Percentiles rank a stretch among this genome's conserved stretches.
Conservation (phyloP, 192 early-diverging fungal species). For the Pilaira anomala region DNA sequence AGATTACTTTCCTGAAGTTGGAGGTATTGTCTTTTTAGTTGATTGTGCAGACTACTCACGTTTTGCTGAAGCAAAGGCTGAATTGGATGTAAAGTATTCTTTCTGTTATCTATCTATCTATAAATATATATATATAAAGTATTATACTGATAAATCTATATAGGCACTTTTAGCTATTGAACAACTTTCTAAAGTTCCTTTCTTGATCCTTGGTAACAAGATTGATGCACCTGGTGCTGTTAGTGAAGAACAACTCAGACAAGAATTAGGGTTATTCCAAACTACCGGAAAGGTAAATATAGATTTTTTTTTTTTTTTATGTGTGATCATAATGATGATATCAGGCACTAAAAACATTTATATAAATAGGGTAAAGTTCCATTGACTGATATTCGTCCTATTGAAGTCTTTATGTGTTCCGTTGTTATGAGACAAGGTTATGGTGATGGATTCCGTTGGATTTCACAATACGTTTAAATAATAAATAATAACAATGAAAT, state of each 20-base stretch:
- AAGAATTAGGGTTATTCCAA: slow-evolving; percentile 88
- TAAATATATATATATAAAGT: no score
- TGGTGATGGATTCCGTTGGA: slow-evolving; percentile 93
- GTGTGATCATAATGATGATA: not conserved
- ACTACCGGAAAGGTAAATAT: slow-evolving; percentile 85
- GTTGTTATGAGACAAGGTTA: slow-evolving; percentile 98
- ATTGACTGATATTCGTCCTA: slow-evolving; percentile 90
- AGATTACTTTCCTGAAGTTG: slow-evolving; percentile 98
- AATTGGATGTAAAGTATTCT: slow-evolving; percentile 86
- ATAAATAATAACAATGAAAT: not conserved
- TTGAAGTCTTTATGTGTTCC: slow-evolving; percentile 99
- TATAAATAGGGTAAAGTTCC: slow-evolving; percentile 76
- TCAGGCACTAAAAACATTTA: no score
- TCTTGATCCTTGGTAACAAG: slow-evolving; percentile 98
- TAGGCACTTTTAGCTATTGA: slow-evolving; percentile 91
- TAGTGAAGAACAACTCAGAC: slow-evolving; percentile 88
- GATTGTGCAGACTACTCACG: slow-evolving; percentile 85
- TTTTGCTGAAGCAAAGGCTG: slow-evolving; percentile 88
- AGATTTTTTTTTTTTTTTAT: not conserved
- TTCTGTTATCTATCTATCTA: no score
- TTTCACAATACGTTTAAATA: slow-evolving; percentile 80
- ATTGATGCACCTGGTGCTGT: slow-evolving; percentile 93
- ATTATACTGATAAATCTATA: not conserved
- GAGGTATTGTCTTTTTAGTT: slow-evolving; percentile 97
- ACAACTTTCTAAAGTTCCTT: slow-evolving; percentile 87